Conservation (phyloP, 179 eudicot genomes). For the Carnegiea gigantea region DNA sequence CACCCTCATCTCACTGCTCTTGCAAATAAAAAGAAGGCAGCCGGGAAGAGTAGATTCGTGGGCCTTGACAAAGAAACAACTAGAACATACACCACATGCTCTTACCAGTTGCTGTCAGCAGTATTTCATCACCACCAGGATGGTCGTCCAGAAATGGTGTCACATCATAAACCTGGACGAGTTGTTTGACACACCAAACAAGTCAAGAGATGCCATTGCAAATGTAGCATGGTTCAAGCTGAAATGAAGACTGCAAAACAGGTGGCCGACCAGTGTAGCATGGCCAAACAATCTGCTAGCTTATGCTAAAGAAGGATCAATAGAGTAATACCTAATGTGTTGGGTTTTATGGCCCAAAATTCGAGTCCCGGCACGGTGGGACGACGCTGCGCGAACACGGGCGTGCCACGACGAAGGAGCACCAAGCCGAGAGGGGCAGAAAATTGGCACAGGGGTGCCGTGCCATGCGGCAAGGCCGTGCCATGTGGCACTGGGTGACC, state of each 20-base stretch:
- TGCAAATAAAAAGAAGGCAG: background rate
- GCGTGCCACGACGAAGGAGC: too few species aligned
- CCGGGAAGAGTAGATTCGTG: background rate
- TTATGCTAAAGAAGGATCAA: background rate
- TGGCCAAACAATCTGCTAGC: too few species aligned
- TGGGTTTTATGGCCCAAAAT: too few species aligned
- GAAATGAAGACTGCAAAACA: background rate
- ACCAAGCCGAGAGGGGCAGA: too few species aligned
- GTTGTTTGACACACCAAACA: background rate
- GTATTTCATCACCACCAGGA: conserved; percentile 81
- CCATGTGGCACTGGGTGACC: too few species aligned
- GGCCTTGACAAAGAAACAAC: background rate
- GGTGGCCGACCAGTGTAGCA: too few species aligned
- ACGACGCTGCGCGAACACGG: too few species aligned
- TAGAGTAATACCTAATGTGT: background rate
- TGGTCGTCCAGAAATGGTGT: conserved; percentile 75
- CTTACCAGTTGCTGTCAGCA: conserved; percentile 62
- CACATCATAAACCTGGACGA: conserved; percentile 60
- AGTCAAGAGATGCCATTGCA: background rate
- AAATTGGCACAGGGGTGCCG: too few species aligned
- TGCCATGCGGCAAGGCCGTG: too few species aligned
- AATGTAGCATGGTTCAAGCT: background rate
- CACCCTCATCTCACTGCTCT: background rate
- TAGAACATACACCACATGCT: background rate
- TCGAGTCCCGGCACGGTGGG: too few species aligned